Percentiles rank a stretch among this genome's conserved stretches.
phyloP scores from a whole-genome alignment of 2,329 filamentous ascomycete species.

The Paracoccidioides lutzii region DNA sequence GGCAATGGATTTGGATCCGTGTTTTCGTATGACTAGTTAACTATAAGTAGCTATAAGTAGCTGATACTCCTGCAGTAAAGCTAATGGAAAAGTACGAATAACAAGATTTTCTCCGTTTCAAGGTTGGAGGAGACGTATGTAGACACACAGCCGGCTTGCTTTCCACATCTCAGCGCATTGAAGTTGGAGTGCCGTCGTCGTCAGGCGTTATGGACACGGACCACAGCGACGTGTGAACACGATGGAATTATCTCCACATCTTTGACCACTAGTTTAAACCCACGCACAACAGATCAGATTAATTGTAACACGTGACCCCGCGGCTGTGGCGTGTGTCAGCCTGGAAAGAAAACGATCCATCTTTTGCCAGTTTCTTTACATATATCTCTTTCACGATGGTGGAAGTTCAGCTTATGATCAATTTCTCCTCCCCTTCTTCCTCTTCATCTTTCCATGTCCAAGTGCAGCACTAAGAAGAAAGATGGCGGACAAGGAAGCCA shows the following conservation, averaged over 20 bases:
- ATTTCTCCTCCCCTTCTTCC: constrained; percentile 1
- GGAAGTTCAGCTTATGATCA: not conserved
- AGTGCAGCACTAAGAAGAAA: constrained; percentile 15
- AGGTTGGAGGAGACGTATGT: not conserved
- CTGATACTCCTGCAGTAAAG: not conserved
- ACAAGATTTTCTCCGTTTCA: not conserved
- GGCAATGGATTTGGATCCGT: not conserved
- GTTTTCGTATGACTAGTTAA: not conserved
- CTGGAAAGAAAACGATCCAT: constrained; percentile 12
- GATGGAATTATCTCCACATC: not conserved
- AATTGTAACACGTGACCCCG: constrained; percentile 30
- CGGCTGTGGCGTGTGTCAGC: constrained; percentile 29
- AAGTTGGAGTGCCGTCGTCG: too few species aligned
- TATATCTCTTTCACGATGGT: not conserved
- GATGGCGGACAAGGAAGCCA: constrained; percentile 91
- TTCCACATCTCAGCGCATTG: too few species aligned
- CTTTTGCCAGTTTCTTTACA: too few species aligned
- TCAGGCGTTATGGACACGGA: too few species aligned
- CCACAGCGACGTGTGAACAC: too few species aligned
- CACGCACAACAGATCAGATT: not conserved
- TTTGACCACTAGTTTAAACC: not conserved
- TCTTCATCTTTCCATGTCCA: not conserved
- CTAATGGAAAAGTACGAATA: not conserved
- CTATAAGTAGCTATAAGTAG: too few species aligned
- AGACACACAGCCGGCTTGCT: too few species aligned